Conservation (phyloP, 1,284 basidiomycete genomes). For the Apiotrichum domesticum region DNA sequence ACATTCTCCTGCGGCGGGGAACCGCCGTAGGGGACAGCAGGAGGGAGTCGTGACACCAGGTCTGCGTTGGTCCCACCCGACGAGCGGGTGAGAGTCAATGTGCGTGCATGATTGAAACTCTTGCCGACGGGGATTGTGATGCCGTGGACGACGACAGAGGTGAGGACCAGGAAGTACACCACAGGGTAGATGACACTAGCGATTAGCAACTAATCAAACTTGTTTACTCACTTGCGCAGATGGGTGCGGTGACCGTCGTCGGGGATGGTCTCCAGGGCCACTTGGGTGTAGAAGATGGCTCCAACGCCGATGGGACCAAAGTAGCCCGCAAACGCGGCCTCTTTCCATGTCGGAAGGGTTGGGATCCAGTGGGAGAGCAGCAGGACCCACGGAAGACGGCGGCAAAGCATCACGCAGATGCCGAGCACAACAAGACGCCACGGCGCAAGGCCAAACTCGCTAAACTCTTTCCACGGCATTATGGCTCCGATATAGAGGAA, state of each 20-base stretch:
- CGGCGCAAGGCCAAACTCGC: constrained; percentile 55
- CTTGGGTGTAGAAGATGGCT: constrained; percentile 51
- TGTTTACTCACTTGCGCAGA: constrained; percentile 29
- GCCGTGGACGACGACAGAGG: constrained; percentile 51
- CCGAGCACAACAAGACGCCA: constrained; percentile 79
- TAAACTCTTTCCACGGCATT: constrained; percentile 62
- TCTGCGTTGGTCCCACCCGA: neutral
- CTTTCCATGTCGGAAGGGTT: constrained; percentile 37
- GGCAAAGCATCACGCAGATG: constrained; percentile 66
- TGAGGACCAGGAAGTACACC: constrained; percentile 52
- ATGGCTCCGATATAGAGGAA: constrained; percentile 89
- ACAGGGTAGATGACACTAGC: constrained; percentile 47
- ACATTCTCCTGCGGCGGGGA: too few species aligned
- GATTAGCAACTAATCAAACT: neutral
- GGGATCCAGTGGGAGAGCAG: constrained; percentile 37
- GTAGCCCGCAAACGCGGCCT: constrained; percentile 44
- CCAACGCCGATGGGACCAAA: constrained; percentile 48
- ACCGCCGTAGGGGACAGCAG: constrained; percentile 5
- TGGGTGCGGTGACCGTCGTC: constrained; percentile 44
- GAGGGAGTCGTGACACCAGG: constrained; percentile 14
- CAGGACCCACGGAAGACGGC: constrained; percentile 47
- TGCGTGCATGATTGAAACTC: constrained; percentile 4
- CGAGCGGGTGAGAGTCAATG: constrained; percentile 10
- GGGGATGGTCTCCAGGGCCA: constrained; percentile 49
- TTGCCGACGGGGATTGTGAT: constrained; percentile 45